phyloP scores from a whole-genome alignment of 768 basidiomycete species.

The Clitopilus passeckerianus region DNA sequence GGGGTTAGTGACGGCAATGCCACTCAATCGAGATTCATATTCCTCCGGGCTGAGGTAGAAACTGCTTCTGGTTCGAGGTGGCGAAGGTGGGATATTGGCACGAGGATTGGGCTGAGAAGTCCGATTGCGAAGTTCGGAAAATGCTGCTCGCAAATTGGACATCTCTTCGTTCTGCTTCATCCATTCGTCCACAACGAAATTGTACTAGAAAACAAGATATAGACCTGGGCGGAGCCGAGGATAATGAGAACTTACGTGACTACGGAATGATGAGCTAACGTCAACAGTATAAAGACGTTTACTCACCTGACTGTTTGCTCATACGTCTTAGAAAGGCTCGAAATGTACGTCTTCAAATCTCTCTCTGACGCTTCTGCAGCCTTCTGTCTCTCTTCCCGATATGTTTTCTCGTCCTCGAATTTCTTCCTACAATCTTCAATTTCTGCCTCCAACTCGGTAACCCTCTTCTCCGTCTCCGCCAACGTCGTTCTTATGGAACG shows the following conservation, averaged over 20 bases:
- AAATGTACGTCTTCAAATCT: slow-evolving; percentile 48
- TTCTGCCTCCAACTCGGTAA: slow-evolving; percentile 30
- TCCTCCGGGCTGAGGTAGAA: slow-evolving; percentile 17
- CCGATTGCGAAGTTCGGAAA: slow-evolving; percentile 5
- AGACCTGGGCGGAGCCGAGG: background rate
- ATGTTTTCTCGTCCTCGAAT: slow-evolving; percentile 39
- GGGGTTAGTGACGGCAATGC: slow-evolving; percentile 26
- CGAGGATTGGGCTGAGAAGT: background rate
- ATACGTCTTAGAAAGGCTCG: slow-evolving; percentile 38
- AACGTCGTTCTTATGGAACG: slow-evolving; percentile 24
- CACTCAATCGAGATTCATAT: slow-evolving; percentile 27
- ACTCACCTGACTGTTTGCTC: slow-evolving; percentile 36
- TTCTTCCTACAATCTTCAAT: slow-evolving; percentile 33
- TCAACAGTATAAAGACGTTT: background rate
- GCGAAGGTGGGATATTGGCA: slow-evolving; percentile 2
- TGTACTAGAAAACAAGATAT: slow-evolving; percentile 19
- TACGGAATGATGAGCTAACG: slow-evolving; percentile 7
- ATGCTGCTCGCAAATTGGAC: slow-evolving; percentile 12
- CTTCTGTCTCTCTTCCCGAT: background rate
- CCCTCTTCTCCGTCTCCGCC: slow-evolving; percentile 28
- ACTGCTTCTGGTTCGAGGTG: slow-evolving; percentile 6
- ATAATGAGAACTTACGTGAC: slow-evolving; percentile 23
- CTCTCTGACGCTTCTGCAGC: slow-evolving; percentile 44
- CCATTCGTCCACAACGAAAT: slow-evolving; percentile 26
- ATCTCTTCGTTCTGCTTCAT: slow-evolving; percentile 22